Evolutionary conservation across 768 basidiomycete species (phyloP), one percentile per base, ranked within the genome.

Genomic region (Royoungia palumana): DNA sequence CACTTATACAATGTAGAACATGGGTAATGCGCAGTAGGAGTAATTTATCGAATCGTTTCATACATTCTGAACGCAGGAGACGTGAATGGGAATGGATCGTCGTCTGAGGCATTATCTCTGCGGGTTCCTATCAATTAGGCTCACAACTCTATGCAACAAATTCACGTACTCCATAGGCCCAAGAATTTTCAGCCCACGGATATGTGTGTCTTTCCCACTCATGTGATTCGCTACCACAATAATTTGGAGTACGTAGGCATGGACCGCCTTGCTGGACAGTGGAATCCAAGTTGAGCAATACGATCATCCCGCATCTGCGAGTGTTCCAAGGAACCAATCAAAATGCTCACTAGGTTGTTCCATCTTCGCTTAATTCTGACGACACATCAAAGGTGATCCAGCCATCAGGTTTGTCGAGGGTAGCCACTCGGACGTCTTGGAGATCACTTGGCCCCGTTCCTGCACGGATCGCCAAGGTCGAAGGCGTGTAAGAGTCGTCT

Each of bases 121-220:
- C 19, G 5, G 37, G 53, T 13, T 16, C 21, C 13, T 21, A 53
- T 25, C 24, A 39, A 28, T 53, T 28, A 56, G 45, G 12, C 24
- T n/a, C 8, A 5, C 19, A n/a, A 27, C n/a, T 24, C n/a, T 2
- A 34, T 10, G 24, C 1, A 35, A 30, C 4, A 35, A 22, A 37
- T 21, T 25, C 27, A 45, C 80, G 51, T 63, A 94, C 94, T 87
- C 87, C 7, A 82, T 67, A 3, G 92, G 89, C 0, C 93, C 95
- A 46, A 92, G 80, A n/a, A 97, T 78, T 30, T 77, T 82, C 35
- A 98, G 69, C 4, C 95, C 94, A 12, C 96, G 82, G 16, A 99
- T 89, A 70, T 99, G 96, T 9, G 96, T 98, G 69, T 99, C 96
- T 65, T 98, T 98, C 6, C 96, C 96, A 59, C 94, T 97, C 85